Conservation (phyloP, 1,284 basidiomycete species). For the Puccinia polysora region DNA sequence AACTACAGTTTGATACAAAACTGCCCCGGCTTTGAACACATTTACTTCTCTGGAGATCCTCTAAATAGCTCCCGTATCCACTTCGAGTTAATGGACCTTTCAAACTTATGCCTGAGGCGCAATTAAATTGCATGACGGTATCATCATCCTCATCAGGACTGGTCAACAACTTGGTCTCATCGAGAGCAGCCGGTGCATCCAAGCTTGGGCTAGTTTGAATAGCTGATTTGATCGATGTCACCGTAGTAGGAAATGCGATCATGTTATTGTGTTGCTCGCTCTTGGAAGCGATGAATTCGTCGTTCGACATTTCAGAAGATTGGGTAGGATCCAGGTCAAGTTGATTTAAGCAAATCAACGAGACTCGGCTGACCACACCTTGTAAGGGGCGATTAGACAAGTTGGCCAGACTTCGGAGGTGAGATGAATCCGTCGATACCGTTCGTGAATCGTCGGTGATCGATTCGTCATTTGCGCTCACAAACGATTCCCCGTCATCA, state of each 20-base stretch:
- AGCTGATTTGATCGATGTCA: no score
- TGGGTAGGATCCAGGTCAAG: not conserved
- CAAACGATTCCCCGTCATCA: conserved; percentile 34
- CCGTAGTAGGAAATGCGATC: no score
- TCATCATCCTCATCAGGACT: no score
- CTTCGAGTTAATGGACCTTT: no score
- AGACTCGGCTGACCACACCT: conserved; percentile 11
- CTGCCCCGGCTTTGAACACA: not conserved
- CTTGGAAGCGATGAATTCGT: not conserved
- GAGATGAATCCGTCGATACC: conserved; percentile 1
- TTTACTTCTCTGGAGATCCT: not conserved
- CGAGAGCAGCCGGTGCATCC: not conserved
- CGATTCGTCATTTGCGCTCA: conserved; percentile 30
- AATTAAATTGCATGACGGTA: no score
- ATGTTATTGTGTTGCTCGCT: no score
- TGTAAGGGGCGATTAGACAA: not conserved
- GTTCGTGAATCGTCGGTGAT: not conserved
- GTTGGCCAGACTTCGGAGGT: not conserved
- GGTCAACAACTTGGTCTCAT: not conserved
- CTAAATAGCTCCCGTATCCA: not conserved
- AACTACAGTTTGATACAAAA: conserved; percentile 15
- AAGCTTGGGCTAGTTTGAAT: no score
- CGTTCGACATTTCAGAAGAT: not conserved
- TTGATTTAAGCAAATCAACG: not conserved
- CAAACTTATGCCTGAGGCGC: no score